A percentile compares a stretch with the other conserved stretches of the same genome.
phyloP scores from a whole-genome alignment of 2,329 filamentous ascomycete genomes.

The Xylariaceae sp. region DNA sequence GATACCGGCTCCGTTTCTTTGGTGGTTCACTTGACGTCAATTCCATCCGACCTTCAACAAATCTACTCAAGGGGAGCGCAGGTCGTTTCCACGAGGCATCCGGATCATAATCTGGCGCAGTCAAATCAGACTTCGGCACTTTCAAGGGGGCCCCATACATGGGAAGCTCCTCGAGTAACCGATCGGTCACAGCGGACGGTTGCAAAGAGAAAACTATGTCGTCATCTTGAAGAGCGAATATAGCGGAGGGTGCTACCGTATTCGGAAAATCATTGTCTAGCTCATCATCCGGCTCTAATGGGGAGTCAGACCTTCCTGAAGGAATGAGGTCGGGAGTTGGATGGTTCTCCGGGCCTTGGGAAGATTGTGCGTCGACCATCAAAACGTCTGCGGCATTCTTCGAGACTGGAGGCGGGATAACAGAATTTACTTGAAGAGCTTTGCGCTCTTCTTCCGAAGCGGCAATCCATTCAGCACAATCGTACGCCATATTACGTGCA shows the following conservation, averaged over 20 bases:
- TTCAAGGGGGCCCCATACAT: constrained; percentile 73
- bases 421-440: constrained; percentile 70
- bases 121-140: constrained; percentile 63
- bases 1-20: constrained; percentile 81
- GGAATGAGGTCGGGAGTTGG: constrained; percentile 72
- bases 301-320: constrained; percentile 67
- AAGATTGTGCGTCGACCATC: constrained; percentile 44
- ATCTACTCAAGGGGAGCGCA: constrained; percentile 86
- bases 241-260: constrained; percentile 72
- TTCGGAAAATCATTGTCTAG: constrained; percentile 44
- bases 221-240: constrained; percentile 83
- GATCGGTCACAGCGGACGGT: constrained; percentile 76
- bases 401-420: constrained; percentile 53
- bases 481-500: constrained; percentile 79
- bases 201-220: constrained; percentile 82
- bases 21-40: constrained; percentile 70
- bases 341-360: constrained; percentile 51
- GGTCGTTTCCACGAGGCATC: constrained; percentile 77
- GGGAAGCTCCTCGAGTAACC: constrained; percentile 80
- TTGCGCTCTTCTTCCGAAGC: constrained; percentile 68
- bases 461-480: constrained; percentile 82
- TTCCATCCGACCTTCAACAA: constrained; percentile 79
- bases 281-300: constrained; percentile 52
- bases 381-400: constrained; percentile 43
- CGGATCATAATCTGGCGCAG: constrained; percentile 65